Evolutionary conservation across 2,329 filamentous ascomycete species (phyloP).

Genomic region (Endocalyx cinctus): DNA sequence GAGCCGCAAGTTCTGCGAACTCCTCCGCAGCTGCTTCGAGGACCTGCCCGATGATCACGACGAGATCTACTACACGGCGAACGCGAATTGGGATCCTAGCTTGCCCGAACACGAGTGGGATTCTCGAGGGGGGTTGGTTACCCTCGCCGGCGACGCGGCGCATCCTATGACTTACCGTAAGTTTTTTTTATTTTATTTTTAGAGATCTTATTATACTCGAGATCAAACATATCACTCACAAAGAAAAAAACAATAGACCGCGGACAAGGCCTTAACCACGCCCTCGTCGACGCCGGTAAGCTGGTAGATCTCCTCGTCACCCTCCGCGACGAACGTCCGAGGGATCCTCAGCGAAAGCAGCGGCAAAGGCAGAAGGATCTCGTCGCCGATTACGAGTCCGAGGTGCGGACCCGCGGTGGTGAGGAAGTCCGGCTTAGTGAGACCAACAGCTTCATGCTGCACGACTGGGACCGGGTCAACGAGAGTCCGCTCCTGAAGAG

Average conservation of each 20-base stretch:
- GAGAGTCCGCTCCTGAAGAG: conserved; percentile 26
- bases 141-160: conserved; percentile 29
- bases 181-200: conserved; percentile 10
- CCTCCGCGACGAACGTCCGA: not conserved
- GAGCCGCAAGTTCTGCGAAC: conserved; percentile 34
- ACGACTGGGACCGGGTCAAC: conserved; percentile 32
- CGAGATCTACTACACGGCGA: conserved; percentile 22
- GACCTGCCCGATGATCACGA: conserved; percentile 25
- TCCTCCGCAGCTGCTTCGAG: conserved; percentile 36
- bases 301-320: conserved; percentile 28
- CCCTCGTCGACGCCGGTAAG: conserved; percentile 37
- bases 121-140: conserved; percentile 24
- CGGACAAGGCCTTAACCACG: conserved; percentile 45
- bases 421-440: conserved; percentile 39
- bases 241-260: conserved; percentile 25
- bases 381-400: conserved; percentile 36
- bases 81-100: conserved; percentile 27
- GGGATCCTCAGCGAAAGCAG: not conserved
- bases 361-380: conserved; percentile 17
- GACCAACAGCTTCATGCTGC: conserved; percentile 40
- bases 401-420: conserved; percentile 39
- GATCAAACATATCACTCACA: conserved; percentile 1
- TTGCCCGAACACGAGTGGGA: conserved; percentile 25
- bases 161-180: conserved; percentile 31
- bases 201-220: no score